Evolutionary conservation across 305 asterid genomes (phyloP).

Genomic region (Fraxinus floribunda): DNA sequence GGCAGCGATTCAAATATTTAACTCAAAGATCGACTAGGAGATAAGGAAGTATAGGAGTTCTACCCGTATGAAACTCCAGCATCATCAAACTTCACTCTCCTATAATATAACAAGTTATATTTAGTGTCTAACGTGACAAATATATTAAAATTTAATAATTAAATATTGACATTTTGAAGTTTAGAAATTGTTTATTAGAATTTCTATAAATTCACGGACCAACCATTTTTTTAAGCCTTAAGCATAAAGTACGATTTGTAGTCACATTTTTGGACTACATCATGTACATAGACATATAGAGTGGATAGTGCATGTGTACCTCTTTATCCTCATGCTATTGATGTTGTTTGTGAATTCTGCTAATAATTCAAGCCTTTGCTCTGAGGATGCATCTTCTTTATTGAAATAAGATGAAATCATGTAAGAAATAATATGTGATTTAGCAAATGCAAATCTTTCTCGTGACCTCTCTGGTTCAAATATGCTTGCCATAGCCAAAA

Average conservation of each 20-base stretch:
- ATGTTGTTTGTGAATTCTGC: neutral
- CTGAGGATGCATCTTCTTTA: conserved; percentile 6
- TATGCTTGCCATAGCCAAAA: conserved; percentile 36
- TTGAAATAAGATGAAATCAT: conserved; percentile 19
- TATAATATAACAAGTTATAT: too few species aligned
- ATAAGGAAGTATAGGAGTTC: too few species aligned
- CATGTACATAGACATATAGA: neutral
- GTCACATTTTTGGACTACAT: neutral
- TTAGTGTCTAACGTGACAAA: too few species aligned
- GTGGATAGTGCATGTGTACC: conserved; percentile 17
- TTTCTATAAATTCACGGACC: neutral
- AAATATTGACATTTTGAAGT: neutral
- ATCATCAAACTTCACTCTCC: too few species aligned
- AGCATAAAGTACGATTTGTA: neutral
- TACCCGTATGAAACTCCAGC: too few species aligned
- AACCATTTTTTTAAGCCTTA: neutral
- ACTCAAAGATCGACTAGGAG: too few species aligned
- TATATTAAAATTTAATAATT: too few species aligned
- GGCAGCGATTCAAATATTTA: too few species aligned
- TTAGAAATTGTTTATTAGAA: too few species aligned
- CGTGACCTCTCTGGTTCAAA: conserved; percentile 37
- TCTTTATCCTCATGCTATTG: neutral
- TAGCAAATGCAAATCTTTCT: conserved; percentile 52
- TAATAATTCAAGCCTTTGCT: conserved; percentile 3
- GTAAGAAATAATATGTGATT: conserved; percentile 25